A percentile compares a stretch with the other conserved stretches of the same genome.
Evolutionary conservation across 805 yeast genomes (phyloP).

Genomic region (Hanseniaspora guilliermondii): DNA sequence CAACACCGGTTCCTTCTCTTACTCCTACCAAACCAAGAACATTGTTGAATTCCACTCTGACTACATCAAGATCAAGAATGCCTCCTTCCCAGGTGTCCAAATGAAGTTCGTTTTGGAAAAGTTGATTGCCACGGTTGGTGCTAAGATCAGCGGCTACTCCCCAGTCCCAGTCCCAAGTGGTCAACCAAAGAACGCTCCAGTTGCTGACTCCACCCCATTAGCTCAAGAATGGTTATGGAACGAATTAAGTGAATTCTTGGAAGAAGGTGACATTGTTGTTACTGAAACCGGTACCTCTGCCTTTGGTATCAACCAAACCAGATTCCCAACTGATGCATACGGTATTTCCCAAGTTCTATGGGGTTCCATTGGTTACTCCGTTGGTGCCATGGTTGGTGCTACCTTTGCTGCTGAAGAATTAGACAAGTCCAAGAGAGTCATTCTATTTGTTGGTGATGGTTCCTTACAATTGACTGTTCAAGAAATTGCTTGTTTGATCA

Average conservation of each 20-base stretch:
- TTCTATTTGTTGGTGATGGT: slow-evolving; percentile 64
- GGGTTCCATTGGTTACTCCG: slow-evolving; percentile 65
- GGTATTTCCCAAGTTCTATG: slow-evolving; percentile 66
- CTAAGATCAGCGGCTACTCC: slow-evolving; percentile 32
- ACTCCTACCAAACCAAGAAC: slow-evolving; percentile 61
- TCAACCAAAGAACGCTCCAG: slow-evolving; percentile 35
- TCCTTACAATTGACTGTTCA: slow-evolving; percentile 63
- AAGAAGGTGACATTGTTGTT: slow-evolving; percentile 53
- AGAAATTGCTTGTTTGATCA: slow-evolving; percentile 57
- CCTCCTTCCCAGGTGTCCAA: slow-evolving; percentile 59
- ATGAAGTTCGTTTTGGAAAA: slow-evolving; percentile 46
- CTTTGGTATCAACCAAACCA: slow-evolving; percentile 55
- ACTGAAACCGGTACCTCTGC: slow-evolving; percentile 70
- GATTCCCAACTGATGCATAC: slow-evolving; percentile 47
- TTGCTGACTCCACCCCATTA: slow-evolving; percentile 34
- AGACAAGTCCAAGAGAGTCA: slow-evolving; percentile 48
- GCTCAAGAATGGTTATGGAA: slow-evolving; percentile 63
- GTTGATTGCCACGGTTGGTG: slow-evolving; percentile 30
- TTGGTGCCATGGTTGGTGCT: slow-evolving; percentile 59
- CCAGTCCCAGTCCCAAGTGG: slow-evolving; percentile 45
- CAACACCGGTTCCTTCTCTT: slow-evolving; percentile 80
- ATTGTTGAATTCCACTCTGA: slow-evolving; percentile 71
- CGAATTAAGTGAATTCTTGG: slow-evolving; percentile 47
- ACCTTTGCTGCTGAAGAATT: slow-evolving; percentile 55
- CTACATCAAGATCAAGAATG: slow-evolving; percentile 55